Evolutionary conservation across 2,329 filamentous ascomycete genomes (phyloP).

Genomic region (Chaetomium sp.): DNA sequence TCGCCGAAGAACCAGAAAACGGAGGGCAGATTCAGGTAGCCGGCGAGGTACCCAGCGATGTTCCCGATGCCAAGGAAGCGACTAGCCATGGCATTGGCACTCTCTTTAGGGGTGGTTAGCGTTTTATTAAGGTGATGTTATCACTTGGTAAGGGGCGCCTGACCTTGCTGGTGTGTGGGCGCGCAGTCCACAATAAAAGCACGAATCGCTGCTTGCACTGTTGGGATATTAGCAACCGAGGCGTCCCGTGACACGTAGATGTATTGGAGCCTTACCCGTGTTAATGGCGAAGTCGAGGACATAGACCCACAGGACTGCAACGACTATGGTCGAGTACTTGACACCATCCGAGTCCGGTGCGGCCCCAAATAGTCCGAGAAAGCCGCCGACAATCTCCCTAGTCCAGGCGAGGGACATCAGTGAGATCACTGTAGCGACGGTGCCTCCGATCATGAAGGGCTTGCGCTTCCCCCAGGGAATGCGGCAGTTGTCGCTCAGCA

Average conservation of each 20-base stretch:
- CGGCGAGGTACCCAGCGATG: slow-evolving; percentile 85
- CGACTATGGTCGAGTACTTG: slow-evolving; percentile 67
- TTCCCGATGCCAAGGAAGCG: slow-evolving; percentile 85
- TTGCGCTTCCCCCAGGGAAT: slow-evolving; percentile 75
- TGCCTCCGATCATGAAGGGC: slow-evolving; percentile 76
- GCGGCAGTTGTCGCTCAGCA: slow-evolving; percentile 77
- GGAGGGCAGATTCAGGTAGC: slow-evolving; percentile 76
- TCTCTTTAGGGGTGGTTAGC: slow-evolving; percentile 52
- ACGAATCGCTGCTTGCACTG: slow-evolving; percentile 85
- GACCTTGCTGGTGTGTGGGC: slow-evolving; percentile 82
- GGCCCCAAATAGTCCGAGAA: slow-evolving; percentile 71
- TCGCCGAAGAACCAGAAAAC: slow-evolving; percentile 78
- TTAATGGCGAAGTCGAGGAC: slow-evolving; percentile 94
- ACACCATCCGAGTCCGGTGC: slow-evolving; percentile 65
- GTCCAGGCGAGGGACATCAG: slow-evolving; percentile 75
- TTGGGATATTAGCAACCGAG: slow-evolving; percentile 21
- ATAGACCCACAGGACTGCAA: slow-evolving; percentile 86
- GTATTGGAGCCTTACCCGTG: slow-evolving; percentile 60
- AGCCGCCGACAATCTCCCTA: slow-evolving; percentile 67
- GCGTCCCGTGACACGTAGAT: neutral
- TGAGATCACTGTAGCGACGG: slow-evolving; percentile 65
- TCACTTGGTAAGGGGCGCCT: slow-evolving; percentile 19
- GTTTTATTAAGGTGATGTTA: neutral
- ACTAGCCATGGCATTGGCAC: slow-evolving; percentile 92
- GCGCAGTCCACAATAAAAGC: slow-evolving; percentile 94